Base-by-base conservation (phyloP, 805 yeast species). In the Candida endomychidarum region DNA sequence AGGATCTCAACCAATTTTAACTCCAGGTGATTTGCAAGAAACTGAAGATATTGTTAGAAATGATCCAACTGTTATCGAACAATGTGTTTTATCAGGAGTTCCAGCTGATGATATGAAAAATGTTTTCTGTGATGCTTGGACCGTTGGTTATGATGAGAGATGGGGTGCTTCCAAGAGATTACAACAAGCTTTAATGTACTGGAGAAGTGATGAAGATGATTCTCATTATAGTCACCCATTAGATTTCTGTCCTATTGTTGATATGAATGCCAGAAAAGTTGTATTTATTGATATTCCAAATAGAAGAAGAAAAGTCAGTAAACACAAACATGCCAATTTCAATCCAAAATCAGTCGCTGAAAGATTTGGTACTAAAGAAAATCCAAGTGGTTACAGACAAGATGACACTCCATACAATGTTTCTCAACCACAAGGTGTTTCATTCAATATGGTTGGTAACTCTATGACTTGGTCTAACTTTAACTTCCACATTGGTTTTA, bases 171-270 rank as follows among this genome's bases (percentile, higher is more conserved):
- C 78, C 36, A 74, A 77, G 60, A 74, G 93, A 64, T 73, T 84
- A 46, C 91, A 84, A 63, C 93, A 84, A 63, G 90, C 90, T 29
- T 73, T 85, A 61, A 74, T 85, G 74, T 84, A 82, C 70, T 85
- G 81, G 75, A 75, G 89, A 67, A 69, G 79, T 10, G 69, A 80
- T 56, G 88, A 81, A 63, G 86, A 84, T 57, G 93, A 83, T 61
- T 81, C 88, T 31, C 83, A 79, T 58, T 79, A 79, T 61, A 77
- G 84, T 19, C 84, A 78, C 59, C 90, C 93, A 20, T 74, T 84
- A 53, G 91, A 85, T 61, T 84, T 85, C 70, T 78, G 89, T 52
- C 93, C 93, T 45, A 83, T 84, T 56, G 81, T 84, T 46, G 93
- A 84, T 62, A 80, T 83, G 65, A 82, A 81, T 60, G 76, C 74